Conservation (phyloP, 2,329 filamentous ascomycete genomes). For the Aureobasidium sp. region DNA sequence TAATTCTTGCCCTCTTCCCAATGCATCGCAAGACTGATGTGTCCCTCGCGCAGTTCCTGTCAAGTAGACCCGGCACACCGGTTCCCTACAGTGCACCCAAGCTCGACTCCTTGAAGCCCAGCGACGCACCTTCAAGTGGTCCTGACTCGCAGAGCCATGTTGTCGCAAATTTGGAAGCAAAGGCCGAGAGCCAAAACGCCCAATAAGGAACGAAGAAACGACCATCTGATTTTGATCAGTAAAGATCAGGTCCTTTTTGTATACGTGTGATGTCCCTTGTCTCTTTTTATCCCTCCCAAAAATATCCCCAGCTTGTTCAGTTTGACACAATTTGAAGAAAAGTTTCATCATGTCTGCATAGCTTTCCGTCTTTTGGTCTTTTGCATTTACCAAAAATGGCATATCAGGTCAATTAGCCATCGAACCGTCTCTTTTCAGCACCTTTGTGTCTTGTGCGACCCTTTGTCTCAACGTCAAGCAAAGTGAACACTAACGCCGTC, state of each 20-base stretch:
- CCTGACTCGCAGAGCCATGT: slow-evolving; percentile 27
- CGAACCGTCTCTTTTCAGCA: too few species aligned
- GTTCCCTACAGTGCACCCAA: slow-evolving; percentile 55
- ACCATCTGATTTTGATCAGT: slow-evolving; percentile 9
- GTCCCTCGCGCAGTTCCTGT: slow-evolving; percentile 54
- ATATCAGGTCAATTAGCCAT: too few species aligned
- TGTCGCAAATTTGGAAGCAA: slow-evolving; percentile 27
- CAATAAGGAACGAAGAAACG: not conserved
- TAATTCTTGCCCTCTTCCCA: slow-evolving; percentile 6
- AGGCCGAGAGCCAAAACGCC: slow-evolving; percentile 15
- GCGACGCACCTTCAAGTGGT: slow-evolving; percentile 25
- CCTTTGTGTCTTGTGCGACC: too few species aligned
- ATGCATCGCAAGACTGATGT: not conserved
- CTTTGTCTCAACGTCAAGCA: too few species aligned
- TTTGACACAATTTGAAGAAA: slow-evolving; percentile 1
- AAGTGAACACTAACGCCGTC: too few species aligned
- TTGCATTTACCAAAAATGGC: too few species aligned
- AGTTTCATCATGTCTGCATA: not conserved
- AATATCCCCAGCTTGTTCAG: slow-evolving; percentile 7
- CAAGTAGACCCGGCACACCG: slow-evolving; percentile 62
- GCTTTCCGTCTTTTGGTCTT: too few species aligned
- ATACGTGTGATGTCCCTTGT: not conserved
- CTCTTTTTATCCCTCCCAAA: not conserved
- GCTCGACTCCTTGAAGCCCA: slow-evolving; percentile 27
- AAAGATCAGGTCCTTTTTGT: not conserved